Conservation (phyloP, 192 early-diverging fungal genomes). For the Paraglomus occultum region DNA sequence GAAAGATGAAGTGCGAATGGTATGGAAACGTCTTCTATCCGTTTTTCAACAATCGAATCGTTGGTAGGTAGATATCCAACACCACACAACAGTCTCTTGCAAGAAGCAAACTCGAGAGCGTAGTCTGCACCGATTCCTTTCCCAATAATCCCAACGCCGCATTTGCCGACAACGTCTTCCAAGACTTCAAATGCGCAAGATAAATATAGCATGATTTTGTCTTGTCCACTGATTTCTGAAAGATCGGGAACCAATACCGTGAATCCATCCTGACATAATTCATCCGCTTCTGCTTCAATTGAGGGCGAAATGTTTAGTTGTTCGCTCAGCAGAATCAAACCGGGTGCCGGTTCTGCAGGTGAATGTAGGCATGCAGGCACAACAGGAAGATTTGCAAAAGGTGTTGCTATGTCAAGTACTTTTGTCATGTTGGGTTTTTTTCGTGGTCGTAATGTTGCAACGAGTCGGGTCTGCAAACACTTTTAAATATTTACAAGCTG, state of each 20-base stretch:
- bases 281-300: neutral
- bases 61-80: no score
- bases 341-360: neutral
- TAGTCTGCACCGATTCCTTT: neutral
- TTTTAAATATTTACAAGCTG: no score
- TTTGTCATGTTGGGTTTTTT: no score
- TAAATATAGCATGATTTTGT: neutral
- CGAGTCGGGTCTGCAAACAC: no score
- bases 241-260: neutral
- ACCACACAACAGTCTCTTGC: no score
- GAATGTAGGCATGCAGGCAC: no score
- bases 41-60: no score
- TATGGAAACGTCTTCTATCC: no score
- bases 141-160: neutral
- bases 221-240: neutral
- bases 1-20: no score
- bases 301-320: neutral
- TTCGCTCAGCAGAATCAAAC: slow-evolving; percentile 1
- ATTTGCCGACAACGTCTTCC: neutral
- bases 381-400: no score
- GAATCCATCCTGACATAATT: neutral
- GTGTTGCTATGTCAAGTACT: no score
- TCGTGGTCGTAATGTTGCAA: no score
- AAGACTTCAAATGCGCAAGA: neutral
- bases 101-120: neutral